Evolutionary conservation across 768 basidiomycete genomes (phyloP).

Genomic region (Boletus reticulatus): DNA sequence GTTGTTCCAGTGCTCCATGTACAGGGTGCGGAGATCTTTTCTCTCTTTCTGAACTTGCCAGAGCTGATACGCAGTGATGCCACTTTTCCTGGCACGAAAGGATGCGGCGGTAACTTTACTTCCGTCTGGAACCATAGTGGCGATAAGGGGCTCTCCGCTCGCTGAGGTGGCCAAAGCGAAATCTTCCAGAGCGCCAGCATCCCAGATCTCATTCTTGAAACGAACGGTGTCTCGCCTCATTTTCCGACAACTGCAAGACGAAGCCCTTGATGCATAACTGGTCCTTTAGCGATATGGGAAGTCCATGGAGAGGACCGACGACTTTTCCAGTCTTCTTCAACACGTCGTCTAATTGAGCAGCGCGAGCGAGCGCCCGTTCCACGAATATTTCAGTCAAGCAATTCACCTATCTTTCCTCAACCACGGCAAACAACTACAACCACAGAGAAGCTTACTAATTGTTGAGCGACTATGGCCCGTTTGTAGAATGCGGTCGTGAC

Average conservation of each 20-base stretch:
- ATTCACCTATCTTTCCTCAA: conserved; percentile 50
- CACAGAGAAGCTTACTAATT: conserved; percentile 50
- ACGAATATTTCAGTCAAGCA: conserved; percentile 85
- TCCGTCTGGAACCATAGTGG: conserved; percentile 41
- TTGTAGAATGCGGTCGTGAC: conserved; percentile 76
- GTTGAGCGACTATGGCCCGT: conserved; percentile 72
- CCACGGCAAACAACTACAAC: background rate
- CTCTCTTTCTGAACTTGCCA: conserved; percentile 63
- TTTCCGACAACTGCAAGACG: background rate
- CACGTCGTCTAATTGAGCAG: conserved; percentile 62
- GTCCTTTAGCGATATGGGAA: conserved; percentile 76
- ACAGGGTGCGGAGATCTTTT: conserved; percentile 48
- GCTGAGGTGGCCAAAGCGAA: conserved; percentile 34
- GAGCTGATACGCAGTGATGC: conserved; percentile 53
- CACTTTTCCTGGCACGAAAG: conserved; percentile 27
- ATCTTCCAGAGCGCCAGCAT: conserved; percentile 49
- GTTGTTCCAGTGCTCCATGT: conserved; percentile 62
- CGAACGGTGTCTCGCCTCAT: background rate
- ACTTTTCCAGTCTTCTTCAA: conserved; percentile 59
- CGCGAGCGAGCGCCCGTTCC: conserved; percentile 62
- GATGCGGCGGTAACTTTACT: conserved; percentile 14
- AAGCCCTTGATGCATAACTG: conserved; percentile 67
- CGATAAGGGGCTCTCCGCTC: conserved; percentile 55
- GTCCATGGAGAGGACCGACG: conserved; percentile 72
- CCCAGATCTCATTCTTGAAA: conserved; percentile 41